phyloP scores from a whole-genome alignment of 2,329 filamentous ascomycete genomes.

The Talaromyces pinophilus region DNA sequence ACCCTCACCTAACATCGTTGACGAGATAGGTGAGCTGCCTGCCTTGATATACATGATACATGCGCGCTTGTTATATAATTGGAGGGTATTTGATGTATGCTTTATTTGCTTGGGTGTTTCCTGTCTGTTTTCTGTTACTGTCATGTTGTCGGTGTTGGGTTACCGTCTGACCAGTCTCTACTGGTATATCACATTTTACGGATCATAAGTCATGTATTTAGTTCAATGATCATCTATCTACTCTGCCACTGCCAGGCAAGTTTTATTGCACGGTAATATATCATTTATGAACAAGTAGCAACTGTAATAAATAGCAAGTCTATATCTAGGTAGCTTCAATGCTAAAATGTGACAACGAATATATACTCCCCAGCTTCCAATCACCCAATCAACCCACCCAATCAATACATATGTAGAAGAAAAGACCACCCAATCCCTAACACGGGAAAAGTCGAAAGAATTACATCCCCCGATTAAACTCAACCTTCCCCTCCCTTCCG shows the following conservation, averaged over 20 bases:
- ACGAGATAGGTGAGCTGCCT: background rate
- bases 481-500: slow-evolving; percentile 78
- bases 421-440: background rate
- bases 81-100: slow-evolving; percentile 9
- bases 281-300: background rate
- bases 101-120: background rate
- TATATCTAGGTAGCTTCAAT: background rate
- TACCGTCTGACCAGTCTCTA: slow-evolving; percentile 1
- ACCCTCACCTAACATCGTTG: background rate
- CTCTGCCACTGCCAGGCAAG: background rate
- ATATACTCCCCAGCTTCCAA: background rate
- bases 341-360: background rate
- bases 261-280: background rate
- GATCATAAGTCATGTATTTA: slow-evolving; percentile 18
- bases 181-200: slow-evolving; percentile 11
- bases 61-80: slow-evolving; percentile 2
- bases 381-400: background rate
- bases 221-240: slow-evolving; percentile 13
- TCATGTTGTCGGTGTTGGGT: slow-evolving; percentile 16
- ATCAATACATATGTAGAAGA: background rate
- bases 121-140: background rate
- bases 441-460: background rate
- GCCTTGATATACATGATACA: slow-evolving; percentile 6
- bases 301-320: background rate
- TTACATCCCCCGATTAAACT: slow-evolving; percentile 93